phyloP scores from a whole-genome alignment of 2,329 filamentous ascomycete genomes.

The Ceratocystis harringtonii region DNA sequence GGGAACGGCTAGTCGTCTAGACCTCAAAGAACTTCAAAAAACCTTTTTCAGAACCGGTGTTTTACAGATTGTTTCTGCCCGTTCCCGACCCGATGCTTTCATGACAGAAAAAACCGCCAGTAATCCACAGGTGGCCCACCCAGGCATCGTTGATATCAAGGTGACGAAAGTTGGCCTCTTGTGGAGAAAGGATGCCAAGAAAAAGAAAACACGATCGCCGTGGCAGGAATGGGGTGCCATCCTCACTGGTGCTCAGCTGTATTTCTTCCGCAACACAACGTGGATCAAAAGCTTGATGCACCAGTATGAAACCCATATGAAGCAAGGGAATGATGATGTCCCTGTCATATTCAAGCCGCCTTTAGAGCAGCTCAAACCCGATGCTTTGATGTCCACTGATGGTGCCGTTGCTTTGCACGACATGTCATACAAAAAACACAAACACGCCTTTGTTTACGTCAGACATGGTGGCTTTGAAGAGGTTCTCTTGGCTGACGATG shows the following conservation, averaged over 20 bases:
- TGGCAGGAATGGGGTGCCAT: conserved; percentile 99
- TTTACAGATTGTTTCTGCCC: conserved; percentile 84
- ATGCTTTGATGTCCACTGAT: conserved; percentile 83
- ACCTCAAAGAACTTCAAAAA: conserved; percentile 68
- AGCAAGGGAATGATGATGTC: conserved; percentile 56
- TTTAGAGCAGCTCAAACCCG: conserved; percentile 80
- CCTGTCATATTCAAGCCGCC: conserved; percentile 85
- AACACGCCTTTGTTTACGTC: conserved; percentile 85
- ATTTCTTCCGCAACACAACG: conserved; percentile 83
- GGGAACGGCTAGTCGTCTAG: conserved; percentile 58
- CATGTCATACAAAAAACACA: conserved; percentile 81
- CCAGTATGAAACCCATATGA: conserved; percentile 72
- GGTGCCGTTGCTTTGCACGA: conserved; percentile 82
- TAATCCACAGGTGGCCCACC: conserved; percentile 74
- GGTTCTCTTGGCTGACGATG: conserved; percentile 76
- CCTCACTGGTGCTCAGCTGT: conserved; percentile 88
- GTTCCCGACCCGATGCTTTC: conserved; percentile 88
- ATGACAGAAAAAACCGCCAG: conserved; percentile 73
- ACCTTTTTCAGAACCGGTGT: conserved; percentile 86
- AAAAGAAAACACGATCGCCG: conserved; percentile 82
- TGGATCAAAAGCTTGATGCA: conserved; percentile 88
- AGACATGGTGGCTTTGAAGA: conserved; percentile 79
- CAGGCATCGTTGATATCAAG: conserved; percentile 92
- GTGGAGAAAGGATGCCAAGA: conserved; percentile 89
- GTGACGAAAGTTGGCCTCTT: conserved; percentile 89